Evolutionary conservation across 495 filamentous ascomycete species (phyloP), one percentile per base, ranked within the genome.

Genomic region (Podospora appendiculata): DNA sequence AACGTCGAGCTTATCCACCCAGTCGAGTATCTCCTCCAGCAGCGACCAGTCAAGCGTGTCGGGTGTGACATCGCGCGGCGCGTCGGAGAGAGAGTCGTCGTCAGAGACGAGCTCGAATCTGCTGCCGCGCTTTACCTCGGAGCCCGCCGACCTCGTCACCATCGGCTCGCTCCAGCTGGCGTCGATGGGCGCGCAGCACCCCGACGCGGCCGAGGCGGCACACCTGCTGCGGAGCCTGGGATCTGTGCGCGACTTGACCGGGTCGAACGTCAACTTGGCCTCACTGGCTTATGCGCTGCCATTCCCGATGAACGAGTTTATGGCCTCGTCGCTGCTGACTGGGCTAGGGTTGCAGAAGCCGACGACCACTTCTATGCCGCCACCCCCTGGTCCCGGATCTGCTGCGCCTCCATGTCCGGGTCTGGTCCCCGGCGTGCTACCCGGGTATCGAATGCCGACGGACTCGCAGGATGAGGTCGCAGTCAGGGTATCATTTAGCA

Each of bases 141-240:
- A 45, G 11, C 62, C 62, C 4, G 39, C 42, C 16, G 62, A 63
- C 40, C 55, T 65, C n/a, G 55, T 65, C 47, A 60, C 60, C 10
- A 52, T 65, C 12, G 60, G 60, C 16, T 55, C 55, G n/a, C 45
- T 65, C 9, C 59, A 65, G 53, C 51, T 65, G 34, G 46, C 52
- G 10, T 60, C 60, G 33, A 60, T 65, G 62, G 51, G 55, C 9
- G 50, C 53, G 9, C 55, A 52, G 34, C 60, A 65, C 17, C 48
- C 43, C 8, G 55, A 55, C 6, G 62, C 62, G 5, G 55, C 60
- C 4, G 55, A 56, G 14, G 57, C 57, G 0, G 41, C 53, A 4
- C 52, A 53, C 4, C 10, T 65, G 9, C 49, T 65, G 7, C 57
- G 54, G 12, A 45, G 49, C 8, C 16, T 59, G 13, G 54, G 53